Evolutionary conservation across 2,329 filamentous ascomycete genomes (phyloP).

Genomic region (Scytalidium lignicola): DNA sequence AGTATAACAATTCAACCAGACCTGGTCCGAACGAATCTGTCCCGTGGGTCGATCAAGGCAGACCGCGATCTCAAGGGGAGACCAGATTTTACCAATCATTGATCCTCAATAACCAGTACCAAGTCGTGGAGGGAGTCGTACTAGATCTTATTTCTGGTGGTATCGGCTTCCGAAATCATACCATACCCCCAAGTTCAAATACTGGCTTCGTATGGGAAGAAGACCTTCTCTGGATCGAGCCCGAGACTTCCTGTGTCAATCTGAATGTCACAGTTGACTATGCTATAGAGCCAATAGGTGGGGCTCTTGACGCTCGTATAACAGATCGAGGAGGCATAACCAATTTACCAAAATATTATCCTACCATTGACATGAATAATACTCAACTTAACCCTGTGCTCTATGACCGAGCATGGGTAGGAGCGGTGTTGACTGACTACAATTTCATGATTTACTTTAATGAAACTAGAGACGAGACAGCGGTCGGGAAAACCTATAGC

Average conservation of each 20-base stretch:
- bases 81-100: not conserved
- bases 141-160: not conserved
- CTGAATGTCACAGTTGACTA: not conserved
- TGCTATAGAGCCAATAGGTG: slow-evolving; percentile 14
- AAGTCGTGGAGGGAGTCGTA: slow-evolving; percentile 19
- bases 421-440: slow-evolving; percentile 36
- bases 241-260: not conserved
- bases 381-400: slow-evolving; percentile 33
- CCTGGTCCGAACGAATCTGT: slow-evolving; percentile 24
- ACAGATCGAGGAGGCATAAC: slow-evolving; percentile 39
- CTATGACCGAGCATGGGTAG: slow-evolving; percentile 34
- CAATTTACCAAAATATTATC: slow-evolving; percentile 31
- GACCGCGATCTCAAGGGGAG: not conserved
- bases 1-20: slow-evolving; percentile 21
- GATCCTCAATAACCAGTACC: slow-evolving; percentile 6
- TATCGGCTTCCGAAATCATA: slow-evolving; percentile 5
- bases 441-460: not conserved
- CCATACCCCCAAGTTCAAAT: not conserved
- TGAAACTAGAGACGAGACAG: too few relatives aligned
- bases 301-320: slow-evolving; percentile 17
- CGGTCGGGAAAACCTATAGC: too few relatives aligned
- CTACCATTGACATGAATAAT: slow-evolving; percentile 25
- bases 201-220: not conserved
- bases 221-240: slow-evolving; percentile 3
- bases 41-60: slow-evolving; percentile 21